Conservation (phyloP, 441 rosid species). For the Pelargonium australe region DNA sequence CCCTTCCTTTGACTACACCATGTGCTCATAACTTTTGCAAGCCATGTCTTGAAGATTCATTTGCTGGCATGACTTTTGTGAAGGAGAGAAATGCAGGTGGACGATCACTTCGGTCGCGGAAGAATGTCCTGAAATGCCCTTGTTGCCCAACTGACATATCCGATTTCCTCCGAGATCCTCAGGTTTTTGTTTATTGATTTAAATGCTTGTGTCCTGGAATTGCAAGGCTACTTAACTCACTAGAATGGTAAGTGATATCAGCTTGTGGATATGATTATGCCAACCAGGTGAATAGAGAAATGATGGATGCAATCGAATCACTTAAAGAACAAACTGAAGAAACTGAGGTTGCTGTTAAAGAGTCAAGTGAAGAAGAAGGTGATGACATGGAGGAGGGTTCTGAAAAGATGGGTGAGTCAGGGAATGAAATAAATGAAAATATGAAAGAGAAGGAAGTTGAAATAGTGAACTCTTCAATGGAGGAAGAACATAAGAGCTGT, state of each 20-base stretch:
- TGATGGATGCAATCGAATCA: constrained; percentile 20
- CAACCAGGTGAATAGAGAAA: constrained; percentile 18
- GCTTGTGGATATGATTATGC: no score
- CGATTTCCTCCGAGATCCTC: constrained; percentile 14
- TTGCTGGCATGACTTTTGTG: constrained; percentile 28
- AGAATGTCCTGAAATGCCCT: constrained; percentile 19
- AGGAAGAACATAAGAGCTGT: no score
- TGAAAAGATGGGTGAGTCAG: no score
- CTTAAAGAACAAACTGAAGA: constrained; percentile 7
- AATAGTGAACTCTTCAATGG: no score
- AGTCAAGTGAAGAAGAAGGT: no score
- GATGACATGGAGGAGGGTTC: no score
- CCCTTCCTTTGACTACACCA: constrained; percentile 40
- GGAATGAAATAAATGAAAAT: no score
- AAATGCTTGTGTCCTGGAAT: background rate
- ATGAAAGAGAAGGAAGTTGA: no score
- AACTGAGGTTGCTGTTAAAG: background rate
- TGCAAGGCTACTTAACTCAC: no score
- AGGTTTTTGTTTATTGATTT: constrained; percentile 2
- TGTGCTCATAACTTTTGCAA: constrained; percentile 50
- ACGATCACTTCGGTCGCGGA: constrained; percentile 13
- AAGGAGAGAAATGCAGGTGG: background rate
- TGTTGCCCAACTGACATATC: constrained; percentile 19
- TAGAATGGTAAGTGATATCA: background rate
- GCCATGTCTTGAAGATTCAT: constrained; percentile 33